These are phyloP conservation scores for Agaricus subrufescens DNA, from an alignment of 768 basidiomycete species.

Conservation along the genomic window DNA sequence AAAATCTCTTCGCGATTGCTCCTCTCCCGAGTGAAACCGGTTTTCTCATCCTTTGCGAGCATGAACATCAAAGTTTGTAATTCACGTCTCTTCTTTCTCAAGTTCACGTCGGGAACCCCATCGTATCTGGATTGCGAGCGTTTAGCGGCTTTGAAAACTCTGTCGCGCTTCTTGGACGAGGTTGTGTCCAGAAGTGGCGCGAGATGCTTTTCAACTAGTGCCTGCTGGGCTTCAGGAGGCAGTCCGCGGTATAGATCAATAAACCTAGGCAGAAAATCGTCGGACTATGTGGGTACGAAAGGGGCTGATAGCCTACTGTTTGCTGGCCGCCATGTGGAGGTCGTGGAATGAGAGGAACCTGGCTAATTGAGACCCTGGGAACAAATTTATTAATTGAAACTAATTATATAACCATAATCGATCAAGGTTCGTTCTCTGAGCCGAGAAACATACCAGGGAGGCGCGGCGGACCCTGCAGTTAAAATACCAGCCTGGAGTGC, in stretches of 20 bases:
- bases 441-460: no score
- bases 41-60: slow-evolving; percentile 48
- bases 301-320: neutral
- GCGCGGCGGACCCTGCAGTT: no score
- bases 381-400: neutral
- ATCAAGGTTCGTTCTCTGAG: no score
- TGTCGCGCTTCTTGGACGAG: slow-evolving; percentile 32
- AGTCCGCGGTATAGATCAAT: slow-evolving; percentile 41
- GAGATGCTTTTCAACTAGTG: slow-evolving; percentile 46
- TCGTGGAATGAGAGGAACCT: neutral
- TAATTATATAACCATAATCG: neutral
- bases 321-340: slow-evolving; percentile 6
- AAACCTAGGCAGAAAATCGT: slow-evolving; percentile 30
- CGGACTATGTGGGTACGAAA: neutral
- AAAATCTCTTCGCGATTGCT: slow-evolving; percentile 53
- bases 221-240: slow-evolving; percentile 48
- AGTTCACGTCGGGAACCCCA: slow-evolving; percentile 44
- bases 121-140: slow-evolving; percentile 31
- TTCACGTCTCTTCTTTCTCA: slow-evolving; percentile 51
- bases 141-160: slow-evolving; percentile 31
- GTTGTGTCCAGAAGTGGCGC: slow-evolving; percentile 41
- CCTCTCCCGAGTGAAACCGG: slow-evolving; percentile 46
- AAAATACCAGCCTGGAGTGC: no score
- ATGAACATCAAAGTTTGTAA: slow-evolving; percentile 48
- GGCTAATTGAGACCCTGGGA: slow-evolving; percentile 3